Base-by-base conservation (phyloP, 176 grass and related monocot species). In the Canna indica region DNA sequence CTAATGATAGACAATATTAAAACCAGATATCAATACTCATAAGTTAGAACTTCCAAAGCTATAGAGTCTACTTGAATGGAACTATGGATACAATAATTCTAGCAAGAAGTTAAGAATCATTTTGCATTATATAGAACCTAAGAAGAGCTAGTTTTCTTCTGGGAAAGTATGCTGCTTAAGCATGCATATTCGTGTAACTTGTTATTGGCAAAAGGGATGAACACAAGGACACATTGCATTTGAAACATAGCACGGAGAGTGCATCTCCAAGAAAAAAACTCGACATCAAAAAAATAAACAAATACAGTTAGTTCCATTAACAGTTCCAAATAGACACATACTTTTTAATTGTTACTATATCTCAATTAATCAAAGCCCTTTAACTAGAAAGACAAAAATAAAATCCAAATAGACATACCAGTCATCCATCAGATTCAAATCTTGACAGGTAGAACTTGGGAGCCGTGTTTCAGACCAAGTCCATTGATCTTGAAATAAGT, bases 381-480 rank as follows among this genome's bases (percentile, higher is more conserved):
- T 77, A 57, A 20, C 27, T 69, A 17, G 16, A 44, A 26, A 59
- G n/a, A n/a, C 11, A 58, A 26, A 12, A 13, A 47, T 59, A 69
- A 17, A 61, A 44, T 77, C 47, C 45, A 73, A 41, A 36, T 36
- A 44, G 67, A 81, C 81, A 22, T 96, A 96, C 92, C 83, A 36
- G 54, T 75, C 73, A 82, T 96, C 78, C 73, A 85, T 67, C 29
- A 68, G 67, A 76, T 96, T 81, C 64, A 87, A 74, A 81, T 91
- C 88, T 67, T 80, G 39, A 81, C 65, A 57, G 73, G 75, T 83
- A 5, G 77, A 83, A 74, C 81, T 81, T 59, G 74, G 69, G 62
- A 86, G 75, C 44, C 74, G 81, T 67, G 84, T 57, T 67, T 87
- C 84, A 67, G 78, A 86, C 59, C 73, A 73, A 72, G 32, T 50